Base-by-base conservation (phyloP, 768 basidiomycete genomes). In the Boletus patriciae region DNA sequence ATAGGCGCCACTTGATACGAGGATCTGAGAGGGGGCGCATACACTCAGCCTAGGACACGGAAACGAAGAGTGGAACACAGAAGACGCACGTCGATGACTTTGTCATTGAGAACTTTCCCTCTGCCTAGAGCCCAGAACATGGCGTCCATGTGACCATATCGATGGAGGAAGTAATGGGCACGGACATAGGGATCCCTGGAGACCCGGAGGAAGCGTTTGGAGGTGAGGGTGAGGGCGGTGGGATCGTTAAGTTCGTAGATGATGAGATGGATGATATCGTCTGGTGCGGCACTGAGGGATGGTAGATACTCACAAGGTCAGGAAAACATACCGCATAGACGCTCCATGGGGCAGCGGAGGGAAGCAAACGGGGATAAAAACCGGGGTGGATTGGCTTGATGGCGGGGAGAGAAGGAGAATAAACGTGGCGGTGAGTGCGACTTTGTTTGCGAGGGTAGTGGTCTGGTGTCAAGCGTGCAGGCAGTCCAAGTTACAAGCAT, bases 61-160 rank as follows among this genome's bases (percentile, higher is more conserved):
- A 25, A 52, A 59, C 54, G 54, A 51, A 62, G 52, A 57, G 67
- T 65, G 12, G 58, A 63, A 55, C 37, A 43, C 27, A 57, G 54
- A 54, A 54, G 50, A 63, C 85, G 66, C 68, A 89, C 87, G 76
- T 90, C 84, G 66, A 90, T 81, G 58, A 89, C 86, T 46, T 78
- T 76, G 57, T 84, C 81, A 41, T 75, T 83, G 46, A 90, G 66
- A 38, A 89, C 73, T 69, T 79, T 86, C 19, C 88, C 88, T 56
- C 87, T 78, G 19, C 86, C 85, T 58, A 92, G 73, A n/a, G 89
- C 89, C 76, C 83, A 82, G 68, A 83, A 92, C 64, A 90, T 73
- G 49, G 88, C 88, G 64, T 90, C 81, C 49, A 82, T 79, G 47
- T 75, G 77, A 25, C 90, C 90, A 73, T 88, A 83, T 62, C 88